Evolutionary conservation across 1,284 basidiomycete species (phyloP), one percentile per base, ranked within the genome.

Genomic region (Moesziomyces aphidis): DNA sequence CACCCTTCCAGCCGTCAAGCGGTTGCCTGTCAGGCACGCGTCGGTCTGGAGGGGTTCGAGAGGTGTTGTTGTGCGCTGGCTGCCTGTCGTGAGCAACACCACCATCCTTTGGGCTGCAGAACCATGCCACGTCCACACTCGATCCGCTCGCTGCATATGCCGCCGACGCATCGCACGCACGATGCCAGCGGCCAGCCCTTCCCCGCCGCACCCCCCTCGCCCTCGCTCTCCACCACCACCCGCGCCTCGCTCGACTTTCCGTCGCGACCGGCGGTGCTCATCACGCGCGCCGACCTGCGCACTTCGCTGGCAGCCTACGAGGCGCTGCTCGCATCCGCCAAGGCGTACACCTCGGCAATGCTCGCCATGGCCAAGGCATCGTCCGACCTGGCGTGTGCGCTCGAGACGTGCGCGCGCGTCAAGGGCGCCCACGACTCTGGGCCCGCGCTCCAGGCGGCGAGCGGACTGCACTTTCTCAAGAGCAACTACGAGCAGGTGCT

Each of bases 401-500:
- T 84, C 15, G 78, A 84, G 44, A 74, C 77, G 28, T 83, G 82
- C 66, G 77, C 79, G 11, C 63, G 77, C 5, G 61, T 83, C 51
- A 84, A 84, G 56, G 83, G 83, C 15, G 81, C 81, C 0, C 80
- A 83, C 54, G 66, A 75, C 6, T 71, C 62, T 7, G 81, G 79
- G 15, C 61, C 77, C 1, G 68, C 61, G 10, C 59, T 84, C 45
- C 81, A 83, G 46, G 83, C 82, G 4, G 76, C 80, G 21, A 61
- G 68, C 39, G 95, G 95, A 2, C 86, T 97, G 54, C 94, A 97
- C 85, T 93, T 94, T 85, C 89, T 97, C 73, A 91, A 96, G 80
- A 91, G 92, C 58, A 96, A 96, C 85, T 93, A 96, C 79, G 94
- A 93, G 88, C 93, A 94, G 84, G 89, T 97, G 57, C 87, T 97